A percentile compares a stretch with the other conserved stretches of the same genome.
Evolutionary conservation across 495 filamentous ascomycete species (phyloP).

Genomic region (Hypoxylon lienhwacheense): DNA sequence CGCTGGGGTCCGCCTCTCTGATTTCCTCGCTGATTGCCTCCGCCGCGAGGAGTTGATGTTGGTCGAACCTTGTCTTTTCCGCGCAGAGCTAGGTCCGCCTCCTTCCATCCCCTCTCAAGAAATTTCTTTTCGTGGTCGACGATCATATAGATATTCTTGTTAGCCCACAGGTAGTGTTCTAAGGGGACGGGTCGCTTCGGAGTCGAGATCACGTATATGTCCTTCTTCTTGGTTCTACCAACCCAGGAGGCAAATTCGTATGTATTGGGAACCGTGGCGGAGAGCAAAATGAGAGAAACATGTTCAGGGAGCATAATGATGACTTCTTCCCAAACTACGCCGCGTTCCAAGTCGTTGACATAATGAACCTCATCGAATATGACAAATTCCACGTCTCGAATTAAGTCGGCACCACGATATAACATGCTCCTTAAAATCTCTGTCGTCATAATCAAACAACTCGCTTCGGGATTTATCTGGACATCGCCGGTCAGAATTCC

Average conservation of each 20-base stretch:
- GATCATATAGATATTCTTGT: constrained; percentile 90
- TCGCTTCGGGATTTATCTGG: constrained; percentile 96
- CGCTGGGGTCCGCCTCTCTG: constrained; percentile 54
- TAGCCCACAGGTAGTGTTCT: constrained; percentile 95
- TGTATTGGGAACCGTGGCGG: constrained; percentile 96
- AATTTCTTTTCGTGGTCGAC: constrained; percentile 91
- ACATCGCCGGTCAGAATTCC: constrained; percentile 97
- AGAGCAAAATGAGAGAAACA: constrained; percentile 91
- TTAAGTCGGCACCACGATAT: constrained; percentile 92
- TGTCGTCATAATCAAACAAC: constrained; percentile 98
- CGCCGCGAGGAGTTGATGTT: constrained; percentile 50
- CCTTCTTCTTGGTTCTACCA: constrained; percentile 94
- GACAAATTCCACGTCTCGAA: constrained; percentile 96
- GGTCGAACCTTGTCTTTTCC: constrained; percentile 73
- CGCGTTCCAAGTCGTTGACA: constrained; percentile 95
- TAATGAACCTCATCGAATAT: constrained; percentile 99
- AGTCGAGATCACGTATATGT: constrained; percentile 98
- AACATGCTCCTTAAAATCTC: constrained; percentile 98
- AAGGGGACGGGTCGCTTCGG: constrained; percentile 92
- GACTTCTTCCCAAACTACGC: constrained; percentile 99
- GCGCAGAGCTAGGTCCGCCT: constrained; percentile 79
- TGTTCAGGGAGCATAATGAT: constrained; percentile 99
- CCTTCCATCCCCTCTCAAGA: constrained; percentile 89
- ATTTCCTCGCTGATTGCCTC: constrained; percentile 57
- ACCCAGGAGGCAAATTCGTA: constrained; percentile 99